Evolutionary conservation across 1,284 basidiomycete genomes (phyloP).

Genomic region (Puccinia sorghi): DNA sequence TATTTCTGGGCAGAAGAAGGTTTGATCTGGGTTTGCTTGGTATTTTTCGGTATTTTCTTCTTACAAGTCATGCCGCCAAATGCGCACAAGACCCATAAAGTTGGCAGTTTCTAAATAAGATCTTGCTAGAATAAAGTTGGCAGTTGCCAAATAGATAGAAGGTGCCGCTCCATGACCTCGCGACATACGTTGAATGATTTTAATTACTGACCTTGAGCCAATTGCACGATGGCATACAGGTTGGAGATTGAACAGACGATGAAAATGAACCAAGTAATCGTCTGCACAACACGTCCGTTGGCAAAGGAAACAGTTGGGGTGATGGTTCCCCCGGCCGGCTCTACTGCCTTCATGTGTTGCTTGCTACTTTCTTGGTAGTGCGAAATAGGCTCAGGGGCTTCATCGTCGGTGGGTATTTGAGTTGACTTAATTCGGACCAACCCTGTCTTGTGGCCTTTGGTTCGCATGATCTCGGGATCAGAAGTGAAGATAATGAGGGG

Average conservation of each 20-base stretch:
- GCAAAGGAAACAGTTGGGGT: conserved; percentile 20
- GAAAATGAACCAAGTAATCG: conserved; percentile 23
- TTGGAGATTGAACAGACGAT: conserved; percentile 35
- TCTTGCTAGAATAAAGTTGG: too few species aligned
- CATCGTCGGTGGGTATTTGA: not conserved
- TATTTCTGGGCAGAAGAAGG: too few species aligned
- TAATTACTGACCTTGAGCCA: conserved; percentile 25
- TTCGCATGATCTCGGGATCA: conserved; percentile 15
- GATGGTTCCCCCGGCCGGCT: too few species aligned
- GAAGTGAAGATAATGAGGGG: conserved; percentile 46
- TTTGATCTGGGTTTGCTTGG: too few species aligned
- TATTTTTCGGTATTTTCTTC: too few species aligned
- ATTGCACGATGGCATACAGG: conserved; percentile 45
- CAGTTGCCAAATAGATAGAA: too few species aligned
- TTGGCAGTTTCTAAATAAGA: too few species aligned
- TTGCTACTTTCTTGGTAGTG: not conserved
- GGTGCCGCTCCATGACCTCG: not conserved
- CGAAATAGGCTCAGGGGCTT: not conserved
- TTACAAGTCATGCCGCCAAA: too few species aligned
- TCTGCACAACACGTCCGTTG: not conserved
- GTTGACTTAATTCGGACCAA: not conserved
- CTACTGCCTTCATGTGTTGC: not conserved
- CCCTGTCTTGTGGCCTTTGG: not conserved
- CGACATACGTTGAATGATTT: not conserved
- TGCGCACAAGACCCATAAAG: too few species aligned